A percentile compares a stretch with the other conserved stretches of the same genome.
phyloP scores from a whole-genome alignment of 2,329 filamentous ascomycete genomes.

The Aspergillus sp. region DNA sequence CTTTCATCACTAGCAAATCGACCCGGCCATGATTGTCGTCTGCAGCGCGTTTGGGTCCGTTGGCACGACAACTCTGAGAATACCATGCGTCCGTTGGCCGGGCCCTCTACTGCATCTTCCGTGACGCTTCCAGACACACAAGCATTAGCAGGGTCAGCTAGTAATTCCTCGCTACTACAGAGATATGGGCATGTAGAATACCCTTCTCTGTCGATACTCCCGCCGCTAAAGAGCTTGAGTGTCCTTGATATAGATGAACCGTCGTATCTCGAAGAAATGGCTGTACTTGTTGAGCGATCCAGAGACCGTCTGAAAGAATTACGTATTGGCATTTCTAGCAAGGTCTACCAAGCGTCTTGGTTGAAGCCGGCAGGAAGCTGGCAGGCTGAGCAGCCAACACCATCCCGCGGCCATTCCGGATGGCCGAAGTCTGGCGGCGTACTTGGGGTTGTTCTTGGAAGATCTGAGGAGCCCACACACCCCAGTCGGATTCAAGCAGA shows the following conservation, averaged over 20 bases:
- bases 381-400: constrained; percentile 17
- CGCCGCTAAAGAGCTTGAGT: constrained; percentile 71
- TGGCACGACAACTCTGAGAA: constrained; percentile 74
- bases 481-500: background rate
- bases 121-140: constrained; percentile 20
- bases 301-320: constrained; percentile 68
- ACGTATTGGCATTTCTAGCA: constrained; percentile 68
- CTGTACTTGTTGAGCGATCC: constrained; percentile 72
- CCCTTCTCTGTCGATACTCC: constrained; percentile 76
- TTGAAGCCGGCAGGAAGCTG: constrained; percentile 26
- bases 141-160: constrained; percentile 20
- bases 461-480: constrained; percentile 2
- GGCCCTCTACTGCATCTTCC: constrained; percentile 19
- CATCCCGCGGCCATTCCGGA: constrained; percentile 14
- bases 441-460: constrained; percentile 32
- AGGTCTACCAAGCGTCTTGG: constrained; percentile 31
- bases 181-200: constrained; percentile 68
- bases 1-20: constrained; percentile 70
- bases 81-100: constrained; percentile 26
- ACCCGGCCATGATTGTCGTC: constrained; percentile 62
- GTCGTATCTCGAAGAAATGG: constrained; percentile 82
- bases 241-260: constrained; percentile 81
- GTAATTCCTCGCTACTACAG: constrained; percentile 46
- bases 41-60: constrained; percentile 76
- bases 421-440: constrained; percentile 40